phyloP scores from a whole-genome alignment of 805 yeast species.

The Hanseniaspora vineae region DNA sequence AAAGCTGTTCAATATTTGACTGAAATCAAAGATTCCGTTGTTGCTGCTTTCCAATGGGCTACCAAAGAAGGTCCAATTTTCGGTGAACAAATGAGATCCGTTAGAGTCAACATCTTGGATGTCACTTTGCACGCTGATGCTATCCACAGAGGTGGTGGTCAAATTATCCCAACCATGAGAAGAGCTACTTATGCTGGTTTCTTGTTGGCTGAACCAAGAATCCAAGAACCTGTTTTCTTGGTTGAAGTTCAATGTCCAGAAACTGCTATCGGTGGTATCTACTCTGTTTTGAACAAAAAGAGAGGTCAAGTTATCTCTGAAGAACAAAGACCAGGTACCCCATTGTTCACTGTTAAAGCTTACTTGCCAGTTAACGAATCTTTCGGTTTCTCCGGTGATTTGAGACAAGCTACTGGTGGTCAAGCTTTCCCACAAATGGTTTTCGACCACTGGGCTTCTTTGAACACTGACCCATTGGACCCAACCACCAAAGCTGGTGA shows the following conservation, averaged over 20 bases:
- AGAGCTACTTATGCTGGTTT: slow-evolving; percentile 97
- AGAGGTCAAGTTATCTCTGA: slow-evolving; percentile 99
- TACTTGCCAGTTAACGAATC: slow-evolving; percentile 99
- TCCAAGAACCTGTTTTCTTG: slow-evolving; percentile 98
- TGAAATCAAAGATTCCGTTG: slow-evolving; percentile 99
- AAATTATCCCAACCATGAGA: slow-evolving; percentile 99
- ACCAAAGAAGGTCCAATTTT: slow-evolving; percentile 98
- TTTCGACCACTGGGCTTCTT: slow-evolving; percentile 95
- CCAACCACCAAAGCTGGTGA: slow-evolving; percentile 60
- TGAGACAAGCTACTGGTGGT: slow-evolving; percentile 99
- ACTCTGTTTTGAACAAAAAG: slow-evolving; percentile 97
- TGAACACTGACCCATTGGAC: slow-evolving; percentile 89
- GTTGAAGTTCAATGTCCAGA: slow-evolving; percentile 99
- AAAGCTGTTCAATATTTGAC: slow-evolving; percentile 98
- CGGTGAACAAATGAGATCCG: slow-evolving; percentile 93
- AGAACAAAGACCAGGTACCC: slow-evolving; percentile 99
- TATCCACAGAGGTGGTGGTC: slow-evolving; percentile 99
- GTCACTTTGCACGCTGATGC: slow-evolving; percentile 99
- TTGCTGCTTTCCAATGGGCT: slow-evolving; percentile 99
- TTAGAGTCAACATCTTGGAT: slow-evolving; percentile 96
- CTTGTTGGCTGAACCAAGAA: slow-evolving; percentile 96
- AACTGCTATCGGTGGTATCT: slow-evolving; percentile 98
- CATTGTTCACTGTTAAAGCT: slow-evolving; percentile 98
- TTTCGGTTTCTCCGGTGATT: slow-evolving; percentile 98
- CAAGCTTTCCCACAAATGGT: slow-evolving; percentile 99